Conservation (phyloP, 106 monocot species). For the Phalaenopsis equestris region DNA sequence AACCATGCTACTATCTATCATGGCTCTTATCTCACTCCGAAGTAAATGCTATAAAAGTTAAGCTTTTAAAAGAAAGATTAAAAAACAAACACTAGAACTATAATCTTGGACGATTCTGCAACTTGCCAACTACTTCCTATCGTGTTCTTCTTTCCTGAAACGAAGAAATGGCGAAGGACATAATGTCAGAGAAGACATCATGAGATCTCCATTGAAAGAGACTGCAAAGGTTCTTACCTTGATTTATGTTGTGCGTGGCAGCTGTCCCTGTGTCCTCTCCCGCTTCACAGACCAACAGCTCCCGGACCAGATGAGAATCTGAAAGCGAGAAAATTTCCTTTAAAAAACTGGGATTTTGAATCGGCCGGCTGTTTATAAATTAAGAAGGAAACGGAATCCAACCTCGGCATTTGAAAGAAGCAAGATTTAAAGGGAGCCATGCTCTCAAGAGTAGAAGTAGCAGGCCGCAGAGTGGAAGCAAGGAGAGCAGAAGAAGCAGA, state of each 20-base stretch:
- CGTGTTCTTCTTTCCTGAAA: not conserved
- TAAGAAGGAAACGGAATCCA: not conserved
- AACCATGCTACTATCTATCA: not conserved
- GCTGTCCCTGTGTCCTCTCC: not conserved
- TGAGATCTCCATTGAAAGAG: not conserved
- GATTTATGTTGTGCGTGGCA: not conserved
- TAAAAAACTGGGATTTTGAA: not conserved
- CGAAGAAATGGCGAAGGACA: not conserved
- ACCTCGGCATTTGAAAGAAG: slow-evolving; percentile 71
- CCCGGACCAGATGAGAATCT: slow-evolving; percentile 4
- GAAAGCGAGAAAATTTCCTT: not conserved
- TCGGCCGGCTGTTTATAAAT: not conserved
- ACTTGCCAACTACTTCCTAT: slow-evolving; percentile 6
- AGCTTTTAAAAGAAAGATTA: not conserved
- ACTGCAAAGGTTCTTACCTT: slow-evolving; percentile 3
- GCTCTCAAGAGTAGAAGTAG: slow-evolving; percentile 41
- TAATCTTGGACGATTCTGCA: slow-evolving; percentile 1
- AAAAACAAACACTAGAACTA: not conserved
- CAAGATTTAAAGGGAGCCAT: slow-evolving; percentile 49
- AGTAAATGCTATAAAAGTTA: slow-evolving; percentile 7
- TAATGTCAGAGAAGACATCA: not conserved
- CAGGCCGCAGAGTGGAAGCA: slow-evolving; percentile 34
- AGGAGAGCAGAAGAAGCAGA: slow-evolving; percentile 17
- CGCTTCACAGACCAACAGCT: not conserved
- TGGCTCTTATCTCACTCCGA: not conserved